Base-by-base conservation (phyloP, 306 rosid genomes). In the Boehmeria nivea region DNA sequence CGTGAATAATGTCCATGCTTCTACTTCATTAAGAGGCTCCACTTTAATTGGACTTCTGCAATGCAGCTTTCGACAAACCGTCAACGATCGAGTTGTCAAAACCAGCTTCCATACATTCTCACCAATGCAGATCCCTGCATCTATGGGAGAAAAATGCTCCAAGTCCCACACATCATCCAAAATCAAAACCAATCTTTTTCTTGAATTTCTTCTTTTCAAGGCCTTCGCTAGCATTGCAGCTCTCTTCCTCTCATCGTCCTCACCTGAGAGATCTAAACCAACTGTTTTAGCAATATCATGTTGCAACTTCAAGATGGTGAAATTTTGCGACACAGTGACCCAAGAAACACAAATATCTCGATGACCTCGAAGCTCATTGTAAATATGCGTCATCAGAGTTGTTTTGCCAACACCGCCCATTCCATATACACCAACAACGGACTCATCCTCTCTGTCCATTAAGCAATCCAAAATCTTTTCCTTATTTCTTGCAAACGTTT, bases 131-230 rank as follows among this genome's bases (percentile, higher is more conserved):
- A 71, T 56, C 33, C 73, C 76, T n/a, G 64, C 68, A 5, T 60
- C 43, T 18, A 47, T 2, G 3, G 67, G 10, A 44, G 61, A 51
- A 25, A 79, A 44, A 24, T 56, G 34, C n/a, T n/a, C n/a, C n/a
- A n/a, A n/a, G 1, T 56, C 9, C 78, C 73, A 75, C 20, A 68
- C 54, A 51, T 71, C 64, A 61, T 75, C 81, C 8, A 79, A 52
- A 60, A 79, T 11, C 7, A 47, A 15, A 9, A 47, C 28, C 4
- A 11, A 9, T 2, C 19, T 12, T 1, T 12, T 47, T 22, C n/a
- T n/a, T n/a, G n/a, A n/a, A n/a, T n/a, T n/a, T 18, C 31, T 47
- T 22, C 9, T 31, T 10, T 31, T 31, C 53, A 47, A 47, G 31
- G 53, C 53, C 14, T 6, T 20, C 31, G n/a, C 6, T 20, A 47